phyloP scores from a whole-genome alignment of 129 eudicot genomes.

The Deinandra increscens region DNA sequence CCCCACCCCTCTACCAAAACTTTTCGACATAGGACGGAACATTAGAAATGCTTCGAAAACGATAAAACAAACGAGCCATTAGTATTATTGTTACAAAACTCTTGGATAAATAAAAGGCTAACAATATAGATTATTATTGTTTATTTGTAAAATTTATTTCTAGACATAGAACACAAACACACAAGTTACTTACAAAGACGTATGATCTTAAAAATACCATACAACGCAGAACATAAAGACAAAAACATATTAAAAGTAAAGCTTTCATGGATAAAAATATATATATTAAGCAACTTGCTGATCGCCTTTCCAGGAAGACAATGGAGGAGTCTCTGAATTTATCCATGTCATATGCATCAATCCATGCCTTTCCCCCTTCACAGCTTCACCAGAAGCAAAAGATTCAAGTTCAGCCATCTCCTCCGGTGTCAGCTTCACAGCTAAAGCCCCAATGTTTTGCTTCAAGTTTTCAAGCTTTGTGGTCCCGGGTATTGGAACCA shows the following conservation, averaged over 20 bases:
- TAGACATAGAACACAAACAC: neutral
- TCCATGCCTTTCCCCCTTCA: constrained; percentile 49
- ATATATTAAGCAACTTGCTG: neutral
- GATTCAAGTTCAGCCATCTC: constrained; percentile 48
- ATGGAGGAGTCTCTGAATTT: constrained; percentile 50
- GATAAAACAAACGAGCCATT: too few species aligned
- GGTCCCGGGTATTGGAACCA: constrained; percentile 64
- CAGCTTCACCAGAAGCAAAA: constrained; percentile 34
- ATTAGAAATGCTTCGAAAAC: too few species aligned
- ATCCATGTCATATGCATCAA: constrained; percentile 31
- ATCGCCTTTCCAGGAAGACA: constrained; percentile 45
- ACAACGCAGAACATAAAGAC: neutral
- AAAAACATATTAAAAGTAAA: neutral
- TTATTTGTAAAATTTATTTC: neutral
- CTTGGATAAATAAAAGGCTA: neutral
- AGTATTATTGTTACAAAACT: neutral
- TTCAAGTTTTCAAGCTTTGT: constrained; percentile 52
- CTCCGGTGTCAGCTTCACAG: constrained; percentile 44
- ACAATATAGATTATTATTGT: too few species aligned
- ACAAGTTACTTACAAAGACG: neutral
- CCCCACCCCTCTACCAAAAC: too few species aligned
- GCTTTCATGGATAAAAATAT: too few species aligned
- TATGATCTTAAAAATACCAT: neutral
- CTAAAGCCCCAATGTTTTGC: constrained; percentile 52
- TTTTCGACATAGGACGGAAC: too few species aligned